A percentile compares a stretch with the other conserved stretches of the same genome.
These are phyloP conservation scores for Przewalskia tangutica DNA, from an alignment of 257 asterid genomes.

Conservation along the genomic window DNA sequence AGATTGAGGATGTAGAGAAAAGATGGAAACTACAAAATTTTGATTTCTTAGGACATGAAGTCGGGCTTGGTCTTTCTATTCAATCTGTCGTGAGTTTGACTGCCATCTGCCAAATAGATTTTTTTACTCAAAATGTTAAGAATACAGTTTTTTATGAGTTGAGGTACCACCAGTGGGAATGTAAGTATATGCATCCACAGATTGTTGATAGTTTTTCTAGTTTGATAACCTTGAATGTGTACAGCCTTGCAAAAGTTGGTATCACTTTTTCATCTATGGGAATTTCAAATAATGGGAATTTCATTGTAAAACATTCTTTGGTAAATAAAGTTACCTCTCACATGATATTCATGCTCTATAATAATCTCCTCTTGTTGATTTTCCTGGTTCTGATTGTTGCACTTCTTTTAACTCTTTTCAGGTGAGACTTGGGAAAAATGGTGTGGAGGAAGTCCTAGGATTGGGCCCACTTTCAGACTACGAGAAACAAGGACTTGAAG, in stretches of 20 bases:
- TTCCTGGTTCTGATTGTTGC: not conserved
- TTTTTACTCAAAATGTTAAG: not conserved
- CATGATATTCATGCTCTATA: not conserved
- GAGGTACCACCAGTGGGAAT: not conserved
- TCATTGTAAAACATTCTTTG: not conserved
- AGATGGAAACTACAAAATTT: not conserved
- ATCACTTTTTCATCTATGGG: too few species aligned
- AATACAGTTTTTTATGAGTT: not conserved
- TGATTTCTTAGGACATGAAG: not conserved
- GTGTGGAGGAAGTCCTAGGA: slow-evolving; percentile 68
- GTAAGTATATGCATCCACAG: not conserved
- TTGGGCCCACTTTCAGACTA: slow-evolving; percentile 54
- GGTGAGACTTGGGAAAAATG: slow-evolving; percentile 86
- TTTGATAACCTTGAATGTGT: not conserved
- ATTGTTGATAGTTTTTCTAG: not conserved
- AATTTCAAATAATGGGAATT: too few species aligned
- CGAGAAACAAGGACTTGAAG: slow-evolving; percentile 71
- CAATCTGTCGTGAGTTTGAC: not conserved
- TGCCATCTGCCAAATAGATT: not conserved
- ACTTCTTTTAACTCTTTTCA: slow-evolving; percentile 9
- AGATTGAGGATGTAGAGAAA: not conserved
- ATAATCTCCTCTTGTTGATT: not conserved
- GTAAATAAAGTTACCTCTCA: not conserved
- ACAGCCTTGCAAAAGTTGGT: not conserved
- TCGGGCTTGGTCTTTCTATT: not conserved